Percentiles rank a stretch among this genome's conserved stretches.
Conservation (phyloP, 495 filamentous ascomycete species). For the Patellaria atrata region DNA sequence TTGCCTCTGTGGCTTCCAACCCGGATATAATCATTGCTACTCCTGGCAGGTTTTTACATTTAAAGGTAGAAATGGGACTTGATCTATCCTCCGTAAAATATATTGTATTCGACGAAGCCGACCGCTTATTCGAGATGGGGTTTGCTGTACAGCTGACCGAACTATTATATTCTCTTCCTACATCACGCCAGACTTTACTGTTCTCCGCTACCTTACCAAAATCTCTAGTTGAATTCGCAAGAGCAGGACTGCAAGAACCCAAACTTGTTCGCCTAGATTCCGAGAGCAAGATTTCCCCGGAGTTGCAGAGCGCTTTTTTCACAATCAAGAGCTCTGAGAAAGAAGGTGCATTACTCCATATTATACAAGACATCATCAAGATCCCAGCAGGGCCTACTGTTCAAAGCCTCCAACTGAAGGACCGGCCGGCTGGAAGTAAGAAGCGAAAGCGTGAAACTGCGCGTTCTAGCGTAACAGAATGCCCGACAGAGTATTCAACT, state of each 20-base stretch:
- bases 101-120: constrained; percentile 94
- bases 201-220: constrained; percentile 93
- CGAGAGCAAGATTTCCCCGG: constrained; percentile 89
- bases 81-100: constrained; percentile 76
- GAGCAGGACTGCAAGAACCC: constrained; percentile 83
- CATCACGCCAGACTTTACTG: constrained; percentile 73
- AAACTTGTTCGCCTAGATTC: constrained; percentile 76
- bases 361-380: constrained; percentile 81
- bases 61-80: constrained; percentile 89
- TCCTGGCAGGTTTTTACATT: constrained; percentile 84
- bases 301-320: constrained; percentile 87
- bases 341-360: constrained; percentile 77
- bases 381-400: constrained; percentile 69
- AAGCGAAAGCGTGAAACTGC: constrained; percentile 38
- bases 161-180: constrained; percentile 77
- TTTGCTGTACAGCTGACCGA: constrained; percentile 87
- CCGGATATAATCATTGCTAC: constrained; percentile 96
- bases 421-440: constrained; percentile 26
- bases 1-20: constrained; percentile 79
- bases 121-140: constrained; percentile 95
- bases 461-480: constrained; percentile 33
- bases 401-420: constrained; percentile 26
- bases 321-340: constrained; percentile 83
- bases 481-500: constrained; percentile 67
- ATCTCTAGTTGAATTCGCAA: constrained; percentile 86